Base-by-base conservation (phyloP, 2,329 filamentous ascomycete species). In the Leptographium radiaticola region DNA sequence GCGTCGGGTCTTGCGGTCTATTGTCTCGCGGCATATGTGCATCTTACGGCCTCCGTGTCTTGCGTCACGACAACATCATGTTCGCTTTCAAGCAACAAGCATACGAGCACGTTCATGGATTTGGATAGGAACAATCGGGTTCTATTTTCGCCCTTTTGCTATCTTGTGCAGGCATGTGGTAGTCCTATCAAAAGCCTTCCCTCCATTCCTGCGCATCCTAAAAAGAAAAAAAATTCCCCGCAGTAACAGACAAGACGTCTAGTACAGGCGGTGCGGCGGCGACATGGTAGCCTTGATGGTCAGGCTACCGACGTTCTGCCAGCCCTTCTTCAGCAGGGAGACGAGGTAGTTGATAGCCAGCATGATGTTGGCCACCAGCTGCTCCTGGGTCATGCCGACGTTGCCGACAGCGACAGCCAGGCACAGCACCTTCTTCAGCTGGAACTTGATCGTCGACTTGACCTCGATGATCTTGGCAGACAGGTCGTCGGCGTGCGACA, bases 401-500 rank as follows among this genome's bases (percentile, higher is more conserved):
- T 98, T 95, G 71, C 93, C 93, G 70, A 98, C 88, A 66, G 93
- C 93, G 72, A 97, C 91, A 86, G 91, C 93, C 84, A 98, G 90
- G 83, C 93, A 98, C 66, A 98, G 83, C 73, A 98, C 93, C 88
- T 98, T 98, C 89, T 98, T 98, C 70, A 98, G 83, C 84, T 98
- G 90, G 87, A 98, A 98, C 86, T 98, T 98, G 86, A 98, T 97
- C 75, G 93, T 98, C 67, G 89, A 95, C 87, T 96, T 97, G 83
- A 98, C 91, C 74, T 98, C 93, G 78, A 80, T 95, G 81, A 97
- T 89, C 86, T 95, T 96, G 81, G 77, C 82, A 72, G 76, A 80
- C 64, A 98, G 84, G 73, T 97, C 91, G 71, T 98, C 93, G 73
- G 80, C 73, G 86, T 98, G 93, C 62, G 90, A 96, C 76, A 98